These are phyloP conservation scores for Eruca vesicaria DNA, from an alignment of 441 rosid genomes.

Conservation along the genomic window DNA sequence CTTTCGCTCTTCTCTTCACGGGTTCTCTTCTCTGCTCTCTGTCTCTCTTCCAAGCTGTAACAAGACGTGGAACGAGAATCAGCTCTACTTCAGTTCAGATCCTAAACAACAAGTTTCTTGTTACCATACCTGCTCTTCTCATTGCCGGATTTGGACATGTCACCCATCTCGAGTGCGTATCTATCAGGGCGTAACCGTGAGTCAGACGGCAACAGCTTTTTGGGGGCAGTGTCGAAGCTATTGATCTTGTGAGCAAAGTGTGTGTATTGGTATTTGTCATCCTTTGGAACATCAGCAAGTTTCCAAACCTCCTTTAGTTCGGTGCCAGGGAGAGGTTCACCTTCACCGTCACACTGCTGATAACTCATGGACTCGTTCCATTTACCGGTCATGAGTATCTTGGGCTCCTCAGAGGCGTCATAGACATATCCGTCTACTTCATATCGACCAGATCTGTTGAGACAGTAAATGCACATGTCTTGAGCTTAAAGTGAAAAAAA, in stretches of 20 bases:
- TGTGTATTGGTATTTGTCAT: conserved; percentile 86
- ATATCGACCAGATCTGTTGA: conserved; percentile 89
- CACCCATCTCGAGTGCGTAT: conserved; percentile 92
- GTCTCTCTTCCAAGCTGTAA: conserved; percentile 89
- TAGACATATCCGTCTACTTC: conserved; percentile 98
- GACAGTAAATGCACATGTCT: conserved; percentile 1
- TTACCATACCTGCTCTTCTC: conserved; percentile 89
- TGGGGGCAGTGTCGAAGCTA: conserved; percentile 90
- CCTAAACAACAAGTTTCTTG: background rate
- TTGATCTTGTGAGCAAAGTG: conserved; percentile 89
- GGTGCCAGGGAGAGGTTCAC: conserved; percentile 90
- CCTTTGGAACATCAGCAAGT: conserved; percentile 71
- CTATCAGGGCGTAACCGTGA: conserved; percentile 95
- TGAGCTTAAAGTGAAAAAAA: background rate
- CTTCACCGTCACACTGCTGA: conserved; percentile 93
- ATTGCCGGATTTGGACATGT: conserved; percentile 67
- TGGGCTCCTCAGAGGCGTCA: conserved; percentile 86
- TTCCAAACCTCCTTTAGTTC: conserved; percentile 90
- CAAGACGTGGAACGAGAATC: background rate
- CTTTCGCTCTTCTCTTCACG: conserved; percentile 72
- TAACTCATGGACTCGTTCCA: conserved; percentile 92
- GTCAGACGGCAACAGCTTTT: conserved; percentile 86
- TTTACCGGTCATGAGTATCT: conserved; percentile 95
- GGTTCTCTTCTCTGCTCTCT: conserved; percentile 84
- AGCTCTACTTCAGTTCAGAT: background rate